Evolutionary conservation across 441 rosid species (phyloP).

Genomic region (Brassica hybrid): DNA sequence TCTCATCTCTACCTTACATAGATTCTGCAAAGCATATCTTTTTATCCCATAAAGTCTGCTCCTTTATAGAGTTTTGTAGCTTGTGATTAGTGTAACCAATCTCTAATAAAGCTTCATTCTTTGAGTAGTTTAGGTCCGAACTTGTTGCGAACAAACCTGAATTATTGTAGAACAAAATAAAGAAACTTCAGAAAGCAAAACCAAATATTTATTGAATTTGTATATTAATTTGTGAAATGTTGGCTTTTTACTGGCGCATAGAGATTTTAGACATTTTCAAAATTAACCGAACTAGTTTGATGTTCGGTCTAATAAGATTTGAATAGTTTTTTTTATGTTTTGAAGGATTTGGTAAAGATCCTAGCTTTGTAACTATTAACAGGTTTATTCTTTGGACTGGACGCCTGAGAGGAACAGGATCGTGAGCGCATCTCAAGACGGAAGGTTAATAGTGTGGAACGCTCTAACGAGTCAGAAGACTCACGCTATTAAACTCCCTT

Average conservation of each 20-base stretch:
- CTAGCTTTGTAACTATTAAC: not conserved
- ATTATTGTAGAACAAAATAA: too few relatives aligned
- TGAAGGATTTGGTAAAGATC: too few relatives aligned
- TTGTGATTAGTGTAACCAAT: slow-evolving; percentile 8
- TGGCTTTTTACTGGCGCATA: too few relatives aligned
- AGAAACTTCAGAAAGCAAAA: too few relatives aligned
- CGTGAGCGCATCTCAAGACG: slow-evolving; percentile 97
- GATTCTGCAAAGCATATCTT: not conserved
- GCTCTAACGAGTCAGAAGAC: slow-evolving; percentile 98
- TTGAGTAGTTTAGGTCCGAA: not conserved
- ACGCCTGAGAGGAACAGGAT: slow-evolving; percentile 84
- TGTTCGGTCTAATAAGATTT: not conserved
- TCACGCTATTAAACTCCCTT: slow-evolving; percentile 93
- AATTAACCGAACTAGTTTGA: not conserved
- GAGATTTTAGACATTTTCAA: too few relatives aligned
- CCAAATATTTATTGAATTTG: too few relatives aligned
- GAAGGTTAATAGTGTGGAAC: slow-evolving; percentile 95
- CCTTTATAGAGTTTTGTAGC: slow-evolving; percentile 14
- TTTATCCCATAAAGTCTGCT: too few relatives aligned
- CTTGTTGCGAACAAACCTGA: too few relatives aligned
- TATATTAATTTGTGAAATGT: too few relatives aligned
- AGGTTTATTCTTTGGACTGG: slow-evolving; percentile 98
- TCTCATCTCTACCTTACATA: too few relatives aligned
- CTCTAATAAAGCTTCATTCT: slow-evolving; percentile 10
- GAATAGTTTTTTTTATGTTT: not conserved